A percentile compares a stretch with the other conserved stretches of the same genome.
Evolutionary conservation across 2,329 filamentous ascomycete species (phyloP).

Genomic region (Fusarium metavorans): DNA sequence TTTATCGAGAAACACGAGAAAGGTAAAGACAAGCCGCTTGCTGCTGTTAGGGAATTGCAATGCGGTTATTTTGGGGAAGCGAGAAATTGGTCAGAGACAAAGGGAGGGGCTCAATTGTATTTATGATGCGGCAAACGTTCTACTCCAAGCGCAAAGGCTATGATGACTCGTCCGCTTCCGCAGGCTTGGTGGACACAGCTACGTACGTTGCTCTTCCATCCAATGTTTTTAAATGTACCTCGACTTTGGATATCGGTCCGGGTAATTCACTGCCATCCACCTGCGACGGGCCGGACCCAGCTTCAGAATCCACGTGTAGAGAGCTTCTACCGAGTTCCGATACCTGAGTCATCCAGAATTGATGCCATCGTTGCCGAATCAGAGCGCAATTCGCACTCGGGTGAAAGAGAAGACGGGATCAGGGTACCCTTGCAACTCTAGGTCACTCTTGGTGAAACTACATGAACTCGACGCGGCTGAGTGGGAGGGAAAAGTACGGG

Average conservation of each 20-base stretch:
- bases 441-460: conserved; percentile 20
- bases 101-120: conserved; percentile 28
- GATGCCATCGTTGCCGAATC: conserved; percentile 31
- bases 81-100: background rate
- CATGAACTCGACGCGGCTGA: conserved; percentile 13
- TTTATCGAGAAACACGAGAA: conserved; percentile 5
- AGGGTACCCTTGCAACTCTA: conserved; percentile 35
- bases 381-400: conserved; percentile 11
- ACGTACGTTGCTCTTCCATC: background rate
- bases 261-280: conserved; percentile 19
- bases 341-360: conserved; percentile 37
- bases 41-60: conserved; percentile 4
- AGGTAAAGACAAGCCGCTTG: conserved; percentile 14
- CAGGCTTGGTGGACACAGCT: background rate
- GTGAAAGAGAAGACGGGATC: conserved; percentile 9
- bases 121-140: conserved; percentile 31
- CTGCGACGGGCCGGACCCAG: conserved; percentile 44
- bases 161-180: conserved; percentile 29
- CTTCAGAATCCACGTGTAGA: conserved; percentile 32
- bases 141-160: conserved; percentile 19
- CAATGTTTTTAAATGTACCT: conserved; percentile 6
- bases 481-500: conserved; percentile 8
- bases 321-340: conserved; percentile 41
- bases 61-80: background rate
- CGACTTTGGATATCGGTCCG: conserved; percentile 18